A percentile compares a stretch with the other conserved stretches of the same genome.
Conservation (phyloP, 2,329 filamentous ascomycete species). For the Verticillium zaregamsianum region DNA sequence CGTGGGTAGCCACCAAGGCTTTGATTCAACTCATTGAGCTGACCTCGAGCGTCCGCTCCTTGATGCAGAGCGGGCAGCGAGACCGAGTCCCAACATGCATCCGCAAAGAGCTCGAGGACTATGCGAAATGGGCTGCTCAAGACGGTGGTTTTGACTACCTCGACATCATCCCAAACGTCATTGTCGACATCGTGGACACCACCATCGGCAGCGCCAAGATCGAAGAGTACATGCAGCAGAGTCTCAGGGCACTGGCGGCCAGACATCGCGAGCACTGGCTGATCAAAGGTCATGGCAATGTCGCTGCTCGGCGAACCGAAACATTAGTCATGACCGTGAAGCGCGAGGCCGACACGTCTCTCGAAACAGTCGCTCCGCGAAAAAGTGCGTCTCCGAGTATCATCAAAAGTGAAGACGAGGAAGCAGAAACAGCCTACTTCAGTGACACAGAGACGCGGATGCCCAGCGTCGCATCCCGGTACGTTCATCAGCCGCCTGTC, state of each 20-base stretch:
- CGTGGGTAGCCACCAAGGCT: slow-evolving; percentile 30
- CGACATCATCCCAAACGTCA: slow-evolving; percentile 32
- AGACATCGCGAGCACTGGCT: slow-evolving; percentile 31
- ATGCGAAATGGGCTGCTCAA: slow-evolving; percentile 35
- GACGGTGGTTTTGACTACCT: slow-evolving; percentile 32
- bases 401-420: neutral
- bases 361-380: neutral
- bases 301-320: neutral
- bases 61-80: slow-evolving; percentile 28
- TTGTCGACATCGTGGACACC: slow-evolving; percentile 30
- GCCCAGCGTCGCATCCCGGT: neutral
- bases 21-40: slow-evolving; percentile 35
- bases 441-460: neutral
- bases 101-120: slow-evolving; percentile 28
- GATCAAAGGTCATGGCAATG: slow-evolving; percentile 12
- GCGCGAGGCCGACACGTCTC: neutral
- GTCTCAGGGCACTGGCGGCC: slow-evolving; percentile 29
- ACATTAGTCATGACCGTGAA: neutral
- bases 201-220: slow-evolving; percentile 22
- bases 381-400: neutral
- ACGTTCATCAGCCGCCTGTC: slow-evolving; percentile 25
- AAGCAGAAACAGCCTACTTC: neutral
- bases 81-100: slow-evolving; percentile 26
- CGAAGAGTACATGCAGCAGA: slow-evolving; percentile 27
- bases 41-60: slow-evolving; percentile 27